Base-by-base conservation (phyloP, 768 basidiomycete species). In the Piloderma croceum region DNA sequence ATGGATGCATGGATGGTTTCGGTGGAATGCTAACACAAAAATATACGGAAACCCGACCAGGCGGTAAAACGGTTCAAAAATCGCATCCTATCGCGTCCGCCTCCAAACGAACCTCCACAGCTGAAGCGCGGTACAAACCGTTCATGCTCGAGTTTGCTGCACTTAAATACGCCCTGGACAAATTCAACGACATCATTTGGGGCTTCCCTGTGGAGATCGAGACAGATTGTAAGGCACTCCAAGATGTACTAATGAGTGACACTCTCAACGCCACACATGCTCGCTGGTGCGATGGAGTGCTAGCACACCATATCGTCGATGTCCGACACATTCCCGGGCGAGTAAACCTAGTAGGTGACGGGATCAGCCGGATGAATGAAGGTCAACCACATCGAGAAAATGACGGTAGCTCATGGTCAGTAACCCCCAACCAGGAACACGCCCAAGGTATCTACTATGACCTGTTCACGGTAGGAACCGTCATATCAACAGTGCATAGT, bases 141-240 rank as follows among this genome's bases (percentile, higher is more conserved):
- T 62, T 55, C 36, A 29, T 63, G 4, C 49, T 62, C 9, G 60
- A 67, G 37, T 63, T 65, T 42, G 62, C 61, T n/a, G n/a, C n/a
- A n/a, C n/a, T n/a, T n/a, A n/a, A n/a, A n/a, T n/a, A n/a, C n/a
- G n/a, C n/a, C n/a, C n/a, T n/a, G n/a, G n/a, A n/a, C n/a, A n/a
- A n/a, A n/a, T n/a, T n/a, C n/a, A n/a, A n/a, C n/a, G n/a, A n/a
- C n/a, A n/a, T n/a, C n/a, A n/a, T n/a, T n/a, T n/a, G n/a, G n/a
- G n/a, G n/a, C n/a, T n/a, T n/a, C n/a, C n/a, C n/a, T n/a, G n/a
- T n/a, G n/a, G n/a, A n/a, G n/a, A n/a, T n/a, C n/a, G n/a, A n/a
- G n/a, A 52, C 59, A 6, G 46, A 56, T 45, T 54, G 41, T 48
- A 45, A 37, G 19, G 58, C 58, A 0, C 39, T 66, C 1, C 21